Evolutionary conservation across 371 early-diverging fungal genomes (phyloP), one percentile per base, ranked within the genome.

Genomic region (Mycotypha africana): DNA sequence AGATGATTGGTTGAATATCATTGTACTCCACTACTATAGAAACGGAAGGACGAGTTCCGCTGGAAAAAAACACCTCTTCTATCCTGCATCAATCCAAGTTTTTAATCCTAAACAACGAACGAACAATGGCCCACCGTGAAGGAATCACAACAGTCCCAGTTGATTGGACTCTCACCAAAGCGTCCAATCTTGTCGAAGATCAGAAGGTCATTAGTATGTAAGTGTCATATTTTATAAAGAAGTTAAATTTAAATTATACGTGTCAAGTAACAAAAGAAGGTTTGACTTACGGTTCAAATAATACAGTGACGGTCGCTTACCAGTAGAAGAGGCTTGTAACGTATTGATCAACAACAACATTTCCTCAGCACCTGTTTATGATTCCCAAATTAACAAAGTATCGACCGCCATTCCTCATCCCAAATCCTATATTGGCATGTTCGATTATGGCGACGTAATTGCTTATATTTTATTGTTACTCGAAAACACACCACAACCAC

Each of bases 401-500:
- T 17, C 24, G 3, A 21, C 49, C 1, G 10, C 58, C 4, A 65
- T 65, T 52, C 42, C 52, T 21, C 65, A 65, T 33, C 14, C 61
- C 4, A 25, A 39, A 16, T 33, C 34, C 9, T 89, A 82, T 57
- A 72, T 85, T 1, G 92, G 92, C 35, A 89, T 92, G 88, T 89
- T 92, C 65, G 92, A 92, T 49, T 85, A 88, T 64, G 83, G 83
- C 22, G 92, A 92, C 53, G 61, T 90, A 22, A 69, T 73, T 46
- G 67, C 70, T 1, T 73, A 73, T 45, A 51, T 73, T 8, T 45
- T 73, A 43, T 31, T 73, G 5, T 59, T 73, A 1, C 51, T 73
- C 33, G 53, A 58, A n/a, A 33, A 33, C 15, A 33, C 15, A 15
- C 34, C 34, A 33, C 34, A 9, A 11, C 34, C 34, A 33, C 9